Percentiles rank a stretch among this genome's conserved stretches.
Conservation (phyloP, 225 moss, liverwort and hornwort genomes). For the Antitrichia curtipendula region DNA sequence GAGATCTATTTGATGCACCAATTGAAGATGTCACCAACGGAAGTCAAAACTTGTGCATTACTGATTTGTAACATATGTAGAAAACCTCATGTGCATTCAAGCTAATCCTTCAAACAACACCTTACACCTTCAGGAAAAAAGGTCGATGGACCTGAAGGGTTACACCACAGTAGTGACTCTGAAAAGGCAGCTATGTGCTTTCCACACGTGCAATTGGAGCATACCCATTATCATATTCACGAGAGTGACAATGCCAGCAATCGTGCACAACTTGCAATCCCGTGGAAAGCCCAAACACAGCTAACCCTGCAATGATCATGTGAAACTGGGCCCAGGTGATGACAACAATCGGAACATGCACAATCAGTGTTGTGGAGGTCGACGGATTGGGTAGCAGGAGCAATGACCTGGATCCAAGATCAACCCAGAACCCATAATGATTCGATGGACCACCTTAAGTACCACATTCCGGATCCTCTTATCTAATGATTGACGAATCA, state of each 20-base stretch:
- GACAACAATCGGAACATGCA: background rate
- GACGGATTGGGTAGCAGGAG: slow-evolving; percentile 1
- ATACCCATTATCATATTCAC: background rate
- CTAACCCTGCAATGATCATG: background rate
- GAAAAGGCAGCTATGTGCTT: background rate
- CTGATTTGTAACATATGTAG: background rate
- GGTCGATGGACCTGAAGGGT: background rate
- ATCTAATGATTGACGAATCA: background rate
- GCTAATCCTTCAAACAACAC: background rate
- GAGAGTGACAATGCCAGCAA: background rate
- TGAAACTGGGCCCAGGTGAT: background rate
- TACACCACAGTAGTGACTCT: background rate
- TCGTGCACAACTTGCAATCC: background rate
- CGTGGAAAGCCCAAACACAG: background rate
- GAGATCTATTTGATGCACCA: background rate
- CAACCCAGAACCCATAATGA: background rate
- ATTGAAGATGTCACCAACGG: background rate
- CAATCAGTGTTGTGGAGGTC: slow-evolving; percentile 9
- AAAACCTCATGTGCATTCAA: background rate
- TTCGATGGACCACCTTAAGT: background rate
- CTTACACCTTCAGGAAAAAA: background rate
- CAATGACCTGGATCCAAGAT: background rate
- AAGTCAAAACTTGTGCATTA: background rate
- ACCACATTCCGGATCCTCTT: background rate
- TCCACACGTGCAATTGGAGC: background rate